Evolutionary conservation across 768 basidiomycete genomes (phyloP), one percentile per base, ranked within the genome.

Genomic region (Amanita jacksonii): DNA sequence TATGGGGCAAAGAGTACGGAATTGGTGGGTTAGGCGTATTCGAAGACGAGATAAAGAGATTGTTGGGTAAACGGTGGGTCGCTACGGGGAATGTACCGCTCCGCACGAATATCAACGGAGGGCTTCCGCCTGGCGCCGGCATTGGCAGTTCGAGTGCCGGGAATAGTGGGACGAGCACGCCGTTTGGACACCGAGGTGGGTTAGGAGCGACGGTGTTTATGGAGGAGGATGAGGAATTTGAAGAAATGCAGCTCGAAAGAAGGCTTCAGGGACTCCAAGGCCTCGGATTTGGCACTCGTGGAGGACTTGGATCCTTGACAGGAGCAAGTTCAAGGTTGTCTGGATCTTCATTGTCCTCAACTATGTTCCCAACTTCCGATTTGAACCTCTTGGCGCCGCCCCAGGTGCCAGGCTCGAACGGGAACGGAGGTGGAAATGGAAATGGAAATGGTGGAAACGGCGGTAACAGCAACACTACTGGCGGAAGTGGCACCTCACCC

Each of bases 221-320:
- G 18, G 84, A 85, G 57, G 86, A 85, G 52, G 84, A 88, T 8
- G 86, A 89, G 50, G 83, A 85, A n/a, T n/a, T n/a, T 16, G 85
- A 80, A 35, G 66, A 76, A 38, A 66, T 78, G 43, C 79, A 78
- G 59, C 62, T 72, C 62, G 79, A 80, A 49, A 59, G 62, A 45
- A 56, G 48, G 25, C 31, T 49, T 36, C 48, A 57, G 31, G 58
- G 56, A 3, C 54, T 54, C 4, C 57, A 48, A 8, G 58, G 57
- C 6, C 48, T 58, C n/a, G 54, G 55, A 15, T 45, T 49, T 8
- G 43, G 47, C 22, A 52, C 58, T 19, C 58, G 57, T 23, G 49
- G 57, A 15, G n/a, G n/a, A n/a, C n/a, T n/a, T n/a, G n/a, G n/a
- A n/a, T n/a, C n/a, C 55, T 58, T 38, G 60, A 59, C 45, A 45